Percentiles rank a stretch among this genome's conserved stretches.
These are phyloP conservation scores for Monoraphidium neglectum DNA, from an alignment of 139 green algal species.

Conservation along the genomic window DNA sequence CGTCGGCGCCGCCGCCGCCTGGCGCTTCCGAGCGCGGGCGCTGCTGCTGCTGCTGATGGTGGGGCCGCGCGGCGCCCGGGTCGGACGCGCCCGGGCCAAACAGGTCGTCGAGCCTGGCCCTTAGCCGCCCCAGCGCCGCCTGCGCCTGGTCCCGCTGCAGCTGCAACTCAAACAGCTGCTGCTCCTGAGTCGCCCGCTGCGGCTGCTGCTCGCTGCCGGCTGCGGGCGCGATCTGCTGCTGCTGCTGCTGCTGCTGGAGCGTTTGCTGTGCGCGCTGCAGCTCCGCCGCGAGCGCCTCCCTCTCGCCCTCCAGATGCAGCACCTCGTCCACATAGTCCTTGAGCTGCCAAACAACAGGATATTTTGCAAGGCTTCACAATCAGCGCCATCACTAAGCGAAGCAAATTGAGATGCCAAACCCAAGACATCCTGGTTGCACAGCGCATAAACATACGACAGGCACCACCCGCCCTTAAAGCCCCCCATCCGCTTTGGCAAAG, in stretches of 20 bases:
- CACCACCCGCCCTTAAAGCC: too few species aligned
- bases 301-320: conserved; percentile 45
- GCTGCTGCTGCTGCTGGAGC: conserved; percentile 13
- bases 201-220: not conserved
- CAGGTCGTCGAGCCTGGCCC: conserved; percentile 45
- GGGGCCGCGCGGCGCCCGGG: not conserved
- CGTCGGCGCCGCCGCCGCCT: not conserved
- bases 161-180: conserved; percentile 46
- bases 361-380: too few species aligned
- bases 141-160: conserved; percentile 60
- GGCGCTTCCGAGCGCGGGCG: not conserved
- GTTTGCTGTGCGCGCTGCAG: conserved; percentile 23
- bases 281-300: conserved; percentile 41
- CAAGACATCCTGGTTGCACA: too few species aligned
- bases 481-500: too few species aligned
- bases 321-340: conserved; percentile 43
- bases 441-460: too few species aligned
- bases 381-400: too few species aligned
- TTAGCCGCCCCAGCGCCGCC: conserved; percentile 40
- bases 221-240: not conserved
- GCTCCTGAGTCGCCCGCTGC: conserved; percentile 15
- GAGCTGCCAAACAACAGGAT: conserved; percentile 23
- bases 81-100: conserved; percentile 25
- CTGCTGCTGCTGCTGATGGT: not conserved
- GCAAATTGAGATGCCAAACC: too few species aligned